Base-by-base conservation (phyloP, 208 protist species). In the Trypanosoma platydactyli region DNA sequence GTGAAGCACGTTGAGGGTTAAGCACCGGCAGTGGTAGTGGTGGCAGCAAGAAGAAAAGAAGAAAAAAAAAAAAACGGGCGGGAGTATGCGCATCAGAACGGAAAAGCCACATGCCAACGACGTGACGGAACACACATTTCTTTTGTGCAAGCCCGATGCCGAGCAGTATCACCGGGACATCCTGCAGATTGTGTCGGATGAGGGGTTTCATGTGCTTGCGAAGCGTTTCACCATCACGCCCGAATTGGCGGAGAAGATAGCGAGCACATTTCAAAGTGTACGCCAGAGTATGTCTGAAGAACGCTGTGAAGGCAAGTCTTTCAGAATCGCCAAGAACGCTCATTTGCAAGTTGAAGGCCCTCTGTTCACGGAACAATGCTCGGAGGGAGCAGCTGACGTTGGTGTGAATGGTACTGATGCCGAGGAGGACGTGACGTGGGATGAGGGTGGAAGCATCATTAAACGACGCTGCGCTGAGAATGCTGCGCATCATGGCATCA, bases 121-220 rank as follows among this genome's bases (percentile, higher is more conserved):
- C 22, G 60, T 69, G 7, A 57, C 65, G 16, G 83, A 91, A 55
- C 73, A 64, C 24, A 81, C 88, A 0, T 80, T 90, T 45, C 62
- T 91, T 20, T 61, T 94, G 3, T 91, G 84, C 73, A 91, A 89
- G 68, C 88, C 88, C 1, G 81, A 83, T 67, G 70, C 71, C 1
- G 61, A 79, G 22, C 44, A 73, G 5, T 56, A 67, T 22, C 88
- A 94, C 61, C 65, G 71, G 16, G 25, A 60, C 41, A 86, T 94
- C 38, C 49, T 91, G 6, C 76, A 89, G 33, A 64, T 75, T 18
- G 60, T 91, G 27, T 73, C 69, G 1, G 68, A 83, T 38, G 76
- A 68, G 12, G 84, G 81, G 33, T 80, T 94, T 52, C 69, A 74
- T 2, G 70, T 94, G 7, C 68, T 83, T 1, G 83, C 69, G 2